Evolutionary conservation across 768 basidiomycete species (phyloP), one percentile per base, ranked within the genome.

Genomic region (Baorangia bicolor): DNA sequence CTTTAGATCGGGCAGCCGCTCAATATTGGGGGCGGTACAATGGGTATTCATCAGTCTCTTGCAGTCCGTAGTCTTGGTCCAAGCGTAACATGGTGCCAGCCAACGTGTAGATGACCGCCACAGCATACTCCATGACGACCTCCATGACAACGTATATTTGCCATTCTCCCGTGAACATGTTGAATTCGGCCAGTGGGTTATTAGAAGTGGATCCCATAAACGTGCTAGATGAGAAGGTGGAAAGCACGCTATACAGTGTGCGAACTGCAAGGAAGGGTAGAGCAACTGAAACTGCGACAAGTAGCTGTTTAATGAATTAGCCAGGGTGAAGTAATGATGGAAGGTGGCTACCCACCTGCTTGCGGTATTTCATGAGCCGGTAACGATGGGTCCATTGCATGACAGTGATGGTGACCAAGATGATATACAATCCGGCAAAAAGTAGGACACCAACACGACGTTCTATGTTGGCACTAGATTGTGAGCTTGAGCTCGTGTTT

Each of bases 261-360:
- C 69, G 69, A 33, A 82, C 78, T 18, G 79, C 81, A 31, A 89
- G 73, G 69, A 87, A 82, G 5, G 85, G 85, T 14, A 88, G 71
- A 10, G 82, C 84, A 44, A 71, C 27, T 21, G 81, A 73, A 42
- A 87, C 70, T 27, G 83, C 85, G 28, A 63, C 59, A 38, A 89
- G 77, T 14, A 90, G 75, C 87, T 88, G 51, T 44, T 54, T 28
- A 23, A 41, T 33, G 43, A 39, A n/a, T 69, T 27, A 57, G 56
- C 39, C 21, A 52, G 28, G 18, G 53, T 34, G 51, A 50, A 49
- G 20, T 35, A 45, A 57, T 13, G 10, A 57, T 47, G 41, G 34
- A 37, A 35, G 23, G 25, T 14, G 16, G 30, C 56, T 65, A 79
- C 84, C 53, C 63, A 66, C 70, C 56, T 61, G 61, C 47, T 63